Base-by-base conservation (phyloP, 192 early-diverging fungal species). In the Rhizophagus sp. region DNA sequence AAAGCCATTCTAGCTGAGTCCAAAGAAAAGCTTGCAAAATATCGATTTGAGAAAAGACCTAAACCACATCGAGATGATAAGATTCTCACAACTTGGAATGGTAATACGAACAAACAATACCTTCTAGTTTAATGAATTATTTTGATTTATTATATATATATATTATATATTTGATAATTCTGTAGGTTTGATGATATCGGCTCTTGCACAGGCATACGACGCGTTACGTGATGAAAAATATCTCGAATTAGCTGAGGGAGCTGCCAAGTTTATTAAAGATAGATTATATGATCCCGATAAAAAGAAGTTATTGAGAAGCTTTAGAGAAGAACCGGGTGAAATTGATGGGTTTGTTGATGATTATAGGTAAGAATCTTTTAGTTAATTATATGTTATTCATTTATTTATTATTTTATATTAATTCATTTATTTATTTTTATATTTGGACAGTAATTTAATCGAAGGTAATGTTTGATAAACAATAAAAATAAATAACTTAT, bases 21-120 rank as follows among this genome's bases (percentile, higher is more conserved):
- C 15, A 84, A 83, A 30, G 50, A 80, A 15, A 84, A 87, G 68
- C 73, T 92, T 44, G 81, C 82, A 82, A 81, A 84, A 22, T 80
- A 82, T 67, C 83, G 90, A 36, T 24, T 41, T 19, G 71, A 81
- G 25, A 61, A 81, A 6, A 83, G 91, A 1, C 90, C 91, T 4
- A 81, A 81, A 63, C 91, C 91, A 6, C 86, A 90, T 76, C 81
- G 79, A 12, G 91, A 92, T 80, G 90, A 92, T 49, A 92, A 92
- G 82, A 86, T 92, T 62, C 78, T 92, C 11, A 85, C 87, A 33
- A 80, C 85, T 61, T 92, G 91, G 91, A 92, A 92, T 76, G 91
- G 88, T 81, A 80, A 17, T 27, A 7, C 6, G 39, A 11, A 47
- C 11, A 47, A 47, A 12, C 9, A 12, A 47, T 47, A 47, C 11